phyloP scores from a whole-genome alignment of 768 basidiomycete species.

The Cubamyces lactineus region DNA sequence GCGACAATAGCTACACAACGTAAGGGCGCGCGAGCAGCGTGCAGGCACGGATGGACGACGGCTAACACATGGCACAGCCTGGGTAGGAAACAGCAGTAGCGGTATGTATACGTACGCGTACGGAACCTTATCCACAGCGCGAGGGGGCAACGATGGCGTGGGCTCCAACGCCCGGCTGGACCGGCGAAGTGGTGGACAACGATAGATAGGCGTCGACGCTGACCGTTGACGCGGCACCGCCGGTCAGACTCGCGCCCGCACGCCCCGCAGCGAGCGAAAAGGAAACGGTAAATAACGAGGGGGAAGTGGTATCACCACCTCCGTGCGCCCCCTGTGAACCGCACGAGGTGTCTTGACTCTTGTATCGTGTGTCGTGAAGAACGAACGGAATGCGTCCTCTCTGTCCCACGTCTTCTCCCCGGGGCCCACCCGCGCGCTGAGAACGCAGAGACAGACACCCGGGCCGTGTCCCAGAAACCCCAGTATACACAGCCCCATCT shows the following conservation, averaged over 20 bases:
- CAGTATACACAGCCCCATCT: not conserved
- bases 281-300: slow-evolving; percentile 8
- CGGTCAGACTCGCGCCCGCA: not conserved
- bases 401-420: slow-evolving; percentile 6
- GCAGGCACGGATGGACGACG: not conserved
- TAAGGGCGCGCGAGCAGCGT: not conserved
- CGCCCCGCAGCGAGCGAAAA: slow-evolving; percentile 3
- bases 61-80: too few relatives aligned
- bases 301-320: slow-evolving; percentile 17
- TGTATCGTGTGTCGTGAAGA: not conserved
- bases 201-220: too few relatives aligned
- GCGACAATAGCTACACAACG: not conserved
- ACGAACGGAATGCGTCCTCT: slow-evolving; percentile 5
- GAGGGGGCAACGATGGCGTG: too few relatives aligned
- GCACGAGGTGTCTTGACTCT: slow-evolving; percentile 10
- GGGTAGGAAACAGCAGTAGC: too few relatives aligned
- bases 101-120: too few relatives aligned
- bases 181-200: too few relatives aligned
- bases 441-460: not conserved
- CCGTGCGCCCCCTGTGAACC: slow-evolving; percentile 16
- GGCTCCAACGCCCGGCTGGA: too few relatives aligned
- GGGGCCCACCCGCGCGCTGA: not conserved
- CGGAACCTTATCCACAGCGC: too few relatives aligned
- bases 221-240: not conserved
- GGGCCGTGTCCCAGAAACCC: not conserved